A percentile compares a stretch with the other conserved stretches of the same genome.
Conservation (phyloP, 2,329 filamentous ascomycete genomes). For the Fusarium sp. region DNA sequence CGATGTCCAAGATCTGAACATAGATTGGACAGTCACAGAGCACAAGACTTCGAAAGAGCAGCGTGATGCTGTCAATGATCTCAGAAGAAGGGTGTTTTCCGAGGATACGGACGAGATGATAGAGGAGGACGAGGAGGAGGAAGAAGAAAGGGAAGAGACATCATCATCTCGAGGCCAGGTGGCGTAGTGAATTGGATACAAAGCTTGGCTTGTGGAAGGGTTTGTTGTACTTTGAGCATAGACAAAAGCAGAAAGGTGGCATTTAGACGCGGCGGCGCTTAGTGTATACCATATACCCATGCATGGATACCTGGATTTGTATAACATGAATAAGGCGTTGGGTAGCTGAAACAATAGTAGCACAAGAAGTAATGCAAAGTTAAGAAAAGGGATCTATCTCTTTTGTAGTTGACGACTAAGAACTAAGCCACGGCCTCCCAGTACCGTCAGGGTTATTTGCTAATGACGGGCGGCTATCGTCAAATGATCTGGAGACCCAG, state of each 20-base stretch:
- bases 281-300: conserved; percentile 10
- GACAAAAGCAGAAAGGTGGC: conserved; percentile 14
- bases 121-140: background rate
- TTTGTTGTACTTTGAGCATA: conserved; percentile 1
- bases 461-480: conserved; percentile 26
- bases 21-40: conserved; percentile 4
- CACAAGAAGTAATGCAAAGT: conserved; percentile 21
- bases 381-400: conserved; percentile 14
- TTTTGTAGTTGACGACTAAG: conserved; percentile 23
- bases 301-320: conserved; percentile 16
- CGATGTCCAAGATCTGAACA: conserved; percentile 9
- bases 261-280: conserved; percentile 38
- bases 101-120: background rate
- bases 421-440: conserved; percentile 20
- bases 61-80: background rate
- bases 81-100: conserved; percentile 1
- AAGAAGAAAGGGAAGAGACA: background rate
- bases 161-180: background rate
- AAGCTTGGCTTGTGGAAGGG: background rate
- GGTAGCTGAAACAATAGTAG: conserved; percentile 16
- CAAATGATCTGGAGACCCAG: conserved; percentile 17
- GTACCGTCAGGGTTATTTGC: background rate
- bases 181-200: background rate
- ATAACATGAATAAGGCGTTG: conserved; percentile 13
- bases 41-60: conserved; percentile 5